Conservation (phyloP, 352 stramenopile species). For the Elongisporangium senticosum region DNA sequence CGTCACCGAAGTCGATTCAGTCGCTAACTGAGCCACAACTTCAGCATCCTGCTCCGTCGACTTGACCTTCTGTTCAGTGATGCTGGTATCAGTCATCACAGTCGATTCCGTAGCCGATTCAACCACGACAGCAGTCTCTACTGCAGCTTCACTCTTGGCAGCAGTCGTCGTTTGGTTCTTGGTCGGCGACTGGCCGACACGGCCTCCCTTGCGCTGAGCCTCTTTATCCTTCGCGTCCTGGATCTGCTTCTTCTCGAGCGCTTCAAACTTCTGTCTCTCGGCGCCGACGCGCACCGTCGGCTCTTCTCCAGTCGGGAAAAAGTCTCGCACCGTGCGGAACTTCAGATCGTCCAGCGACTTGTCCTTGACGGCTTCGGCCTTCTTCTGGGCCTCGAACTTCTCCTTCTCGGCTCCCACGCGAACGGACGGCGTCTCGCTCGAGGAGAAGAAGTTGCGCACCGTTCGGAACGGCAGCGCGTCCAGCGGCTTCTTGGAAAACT, state of each 20-base stretch:
- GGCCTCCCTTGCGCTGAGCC: neutral
- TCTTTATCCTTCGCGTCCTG: conserved; percentile 24
- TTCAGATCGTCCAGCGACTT: conserved; percentile 23
- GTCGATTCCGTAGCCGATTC: neutral
- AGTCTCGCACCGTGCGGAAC: conserved; percentile 31
- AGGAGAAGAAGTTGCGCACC: conserved; percentile 42
- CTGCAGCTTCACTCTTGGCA: conserved; percentile 14
- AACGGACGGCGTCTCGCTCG: conserved; percentile 28
- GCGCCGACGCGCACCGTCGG: conserved; percentile 26
- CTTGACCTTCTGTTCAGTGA: no score
- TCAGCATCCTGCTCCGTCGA: no score
- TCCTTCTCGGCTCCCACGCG: conserved; percentile 38
- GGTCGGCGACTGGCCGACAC: neutral
- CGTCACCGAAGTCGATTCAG: no score
- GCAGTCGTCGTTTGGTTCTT: conserved; percentile 17
- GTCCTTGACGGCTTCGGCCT: conserved; percentile 11
- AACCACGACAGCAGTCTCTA: neutral
- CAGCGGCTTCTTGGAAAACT: conserved; percentile 4
- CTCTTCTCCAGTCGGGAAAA: conserved; percentile 17
- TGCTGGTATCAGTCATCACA: neutral
- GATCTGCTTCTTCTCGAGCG: conserved; percentile 23
- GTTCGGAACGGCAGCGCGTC: conserved; percentile 48
- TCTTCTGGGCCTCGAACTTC: conserved; percentile 46
- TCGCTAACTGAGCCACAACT: no score
- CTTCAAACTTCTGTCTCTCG: conserved; percentile 33